phyloP scores from a whole-genome alignment of 2,329 filamentous ascomycete species.

The Venturia aucupariae region DNA sequence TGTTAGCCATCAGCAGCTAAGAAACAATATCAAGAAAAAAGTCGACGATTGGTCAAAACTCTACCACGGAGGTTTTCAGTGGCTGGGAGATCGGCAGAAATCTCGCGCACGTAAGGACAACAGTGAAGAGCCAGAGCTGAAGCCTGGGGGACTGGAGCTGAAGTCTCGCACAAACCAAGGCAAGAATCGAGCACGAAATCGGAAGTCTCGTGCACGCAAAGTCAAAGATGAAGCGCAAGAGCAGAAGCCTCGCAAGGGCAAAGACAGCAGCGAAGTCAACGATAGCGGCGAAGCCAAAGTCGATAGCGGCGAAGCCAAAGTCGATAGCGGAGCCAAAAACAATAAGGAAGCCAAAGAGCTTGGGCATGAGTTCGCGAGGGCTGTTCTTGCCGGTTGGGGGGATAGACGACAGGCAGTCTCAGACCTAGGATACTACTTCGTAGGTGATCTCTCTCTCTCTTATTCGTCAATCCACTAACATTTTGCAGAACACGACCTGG shows the following conservation, averaged over 20 bases:
- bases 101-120: neutral
- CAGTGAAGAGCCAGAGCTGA: neutral
- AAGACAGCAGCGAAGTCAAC: neutral
- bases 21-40: neutral
- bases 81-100: neutral
- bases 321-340: neutral
- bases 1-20: neutral
- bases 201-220: neutral
- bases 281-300: neutral
- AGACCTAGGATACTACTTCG: neutral
- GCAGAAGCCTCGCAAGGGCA: neutral
- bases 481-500: neutral
- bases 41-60: neutral
- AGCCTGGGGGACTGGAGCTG: neutral
- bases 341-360: neutral
- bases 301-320: neutral
- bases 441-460: neutral
- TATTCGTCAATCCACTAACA: neutral
- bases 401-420: neutral
- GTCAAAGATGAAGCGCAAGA: neutral
- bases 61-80: neutral
- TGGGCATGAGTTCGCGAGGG: neutral
- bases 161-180: too few relatives aligned
- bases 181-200: neutral
- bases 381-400: neutral